These are phyloP conservation scores for Sergeia podlipaevii DNA, from an alignment of 208 protist species.

Conservation along the genomic window DNA sequence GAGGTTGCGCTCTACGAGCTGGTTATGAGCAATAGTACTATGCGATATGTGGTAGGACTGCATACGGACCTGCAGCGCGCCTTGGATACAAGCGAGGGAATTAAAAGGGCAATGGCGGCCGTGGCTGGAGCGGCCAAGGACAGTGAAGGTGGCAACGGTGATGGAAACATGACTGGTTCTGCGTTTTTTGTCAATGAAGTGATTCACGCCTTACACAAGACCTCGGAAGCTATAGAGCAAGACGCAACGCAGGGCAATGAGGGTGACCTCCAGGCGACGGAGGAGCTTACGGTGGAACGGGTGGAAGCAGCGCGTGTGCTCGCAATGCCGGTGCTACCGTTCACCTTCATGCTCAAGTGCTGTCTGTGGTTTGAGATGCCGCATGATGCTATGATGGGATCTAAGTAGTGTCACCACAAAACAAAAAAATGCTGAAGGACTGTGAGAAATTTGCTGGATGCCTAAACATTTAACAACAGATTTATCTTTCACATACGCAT, in stretches of 20 bases:
- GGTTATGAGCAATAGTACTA: slow-evolving; percentile 45
- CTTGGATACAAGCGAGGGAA: slow-evolving; percentile 31
- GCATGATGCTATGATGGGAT: too few species aligned
- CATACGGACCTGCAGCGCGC: slow-evolving; percentile 65
- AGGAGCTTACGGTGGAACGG: slow-evolving; percentile 16
- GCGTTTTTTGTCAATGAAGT: slow-evolving; percentile 35
- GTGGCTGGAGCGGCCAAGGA: not conserved
- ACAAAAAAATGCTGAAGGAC: not conserved
- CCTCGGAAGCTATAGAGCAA: slow-evolving; percentile 8
- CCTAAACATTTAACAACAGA: too few species aligned
- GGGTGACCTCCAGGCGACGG: not conserved
- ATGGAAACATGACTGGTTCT: not conserved
- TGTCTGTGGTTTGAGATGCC: slow-evolving; percentile 75
- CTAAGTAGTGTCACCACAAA: not conserved
- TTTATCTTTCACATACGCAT: too few species aligned
- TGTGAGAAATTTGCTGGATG: not conserved
- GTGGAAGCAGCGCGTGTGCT: slow-evolving; percentile 22
- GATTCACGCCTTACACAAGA: slow-evolving; percentile 45
- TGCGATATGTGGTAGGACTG: slow-evolving; percentile 86
- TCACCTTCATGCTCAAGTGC: slow-evolving; percentile 90
- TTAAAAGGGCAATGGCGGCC: slow-evolving; percentile 4
- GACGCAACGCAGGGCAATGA: slow-evolving; percentile 10
- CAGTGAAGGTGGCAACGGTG: not conserved
- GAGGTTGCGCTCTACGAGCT: slow-evolving; percentile 79
- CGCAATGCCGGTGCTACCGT: slow-evolving; percentile 68